phyloP scores from a whole-genome alignment of 345 rosid species.

The Syzygium jambos region DNA sequence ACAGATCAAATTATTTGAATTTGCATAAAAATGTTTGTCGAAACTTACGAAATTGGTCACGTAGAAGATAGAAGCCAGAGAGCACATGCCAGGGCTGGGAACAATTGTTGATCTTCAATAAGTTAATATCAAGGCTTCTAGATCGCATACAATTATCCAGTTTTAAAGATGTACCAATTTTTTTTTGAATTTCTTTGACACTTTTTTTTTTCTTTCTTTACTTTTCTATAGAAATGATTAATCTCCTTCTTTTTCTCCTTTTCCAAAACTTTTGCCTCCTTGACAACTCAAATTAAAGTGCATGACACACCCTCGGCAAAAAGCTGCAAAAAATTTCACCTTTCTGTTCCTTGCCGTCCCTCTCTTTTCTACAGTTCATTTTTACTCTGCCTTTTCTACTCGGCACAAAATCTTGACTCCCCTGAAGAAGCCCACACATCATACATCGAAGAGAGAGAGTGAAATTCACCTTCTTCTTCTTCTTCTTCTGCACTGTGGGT shows the following conservation, averaged over 20 bases:
- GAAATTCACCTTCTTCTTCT: not conserved
- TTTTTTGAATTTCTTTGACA: not conserved
- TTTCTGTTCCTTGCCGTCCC: not conserved
- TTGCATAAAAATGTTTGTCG: rapidly evolving
- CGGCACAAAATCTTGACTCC: not conserved
- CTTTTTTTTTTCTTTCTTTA: not conserved
- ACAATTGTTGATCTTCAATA: not conserved
- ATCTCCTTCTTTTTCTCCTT: not conserved
- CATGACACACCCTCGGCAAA: not conserved
- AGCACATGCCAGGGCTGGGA: not conserved
- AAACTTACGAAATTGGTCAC: not conserved
- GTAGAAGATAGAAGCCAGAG: not conserved
- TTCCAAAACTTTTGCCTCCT: slow-evolving; percentile 25
- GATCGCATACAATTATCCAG: not conserved
- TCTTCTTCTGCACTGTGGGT: not conserved
- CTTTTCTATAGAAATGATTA: not conserved
- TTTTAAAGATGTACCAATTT: not conserved
- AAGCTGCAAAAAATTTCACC: slow-evolving; percentile 1
- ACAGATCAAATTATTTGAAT: not conserved
- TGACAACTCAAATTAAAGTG: slow-evolving; percentile 65
- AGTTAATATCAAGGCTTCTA: not conserved
- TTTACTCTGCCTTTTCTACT: not conserved
- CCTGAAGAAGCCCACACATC: not conserved
- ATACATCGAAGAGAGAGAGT: not conserved
- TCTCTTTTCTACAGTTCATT: not conserved